phyloP scores from a whole-genome alignment of 768 basidiomycete genomes.

The Tylopilus rubrobrunneus region DNA sequence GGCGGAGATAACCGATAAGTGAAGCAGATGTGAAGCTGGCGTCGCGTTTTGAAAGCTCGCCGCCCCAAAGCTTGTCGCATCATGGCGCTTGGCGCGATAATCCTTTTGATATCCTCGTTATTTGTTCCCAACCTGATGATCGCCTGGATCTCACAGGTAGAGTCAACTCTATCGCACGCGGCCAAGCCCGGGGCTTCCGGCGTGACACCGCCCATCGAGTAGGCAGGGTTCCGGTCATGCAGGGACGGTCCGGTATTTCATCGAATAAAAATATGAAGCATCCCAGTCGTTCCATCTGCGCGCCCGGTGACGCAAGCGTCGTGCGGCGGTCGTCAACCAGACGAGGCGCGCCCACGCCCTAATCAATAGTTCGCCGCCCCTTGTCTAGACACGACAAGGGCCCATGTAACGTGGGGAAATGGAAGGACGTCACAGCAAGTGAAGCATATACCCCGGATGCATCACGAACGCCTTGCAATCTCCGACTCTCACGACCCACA shows the following conservation, averaged over 20 bases:
- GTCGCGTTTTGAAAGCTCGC: neutral
- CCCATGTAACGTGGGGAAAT: conserved; percentile 17
- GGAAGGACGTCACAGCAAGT: neutral
- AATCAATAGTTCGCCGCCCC: neutral
- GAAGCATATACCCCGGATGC: neutral
- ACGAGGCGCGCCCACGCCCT: neutral
- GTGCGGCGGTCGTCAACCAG: conserved; percentile 2
- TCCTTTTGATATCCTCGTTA: neutral
- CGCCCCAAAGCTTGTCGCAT: neutral
- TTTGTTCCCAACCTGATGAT: neutral
- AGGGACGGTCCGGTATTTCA: neutral
- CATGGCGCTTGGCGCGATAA: neutral
- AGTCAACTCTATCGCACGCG: conserved; percentile 17
- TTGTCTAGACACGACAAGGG: conserved; percentile 3
- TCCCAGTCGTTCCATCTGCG: neutral
- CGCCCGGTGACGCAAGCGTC: neutral
- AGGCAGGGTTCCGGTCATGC: neutral
- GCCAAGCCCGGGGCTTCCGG: neutral
- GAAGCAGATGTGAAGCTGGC: conserved; percentile 2
- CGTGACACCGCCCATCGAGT: conserved; percentile 1
- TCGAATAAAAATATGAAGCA: neutral
- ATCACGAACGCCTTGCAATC: conserved; percentile 2
- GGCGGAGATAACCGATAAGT: conserved; percentile 8
- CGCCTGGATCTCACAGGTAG: conserved; percentile 5
- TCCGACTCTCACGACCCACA: conserved; percentile 4